These are phyloP conservation scores for Penicillium sp. DNA, from an alignment of 2,329 filamentous ascomycete species.

Conservation along the genomic window DNA sequence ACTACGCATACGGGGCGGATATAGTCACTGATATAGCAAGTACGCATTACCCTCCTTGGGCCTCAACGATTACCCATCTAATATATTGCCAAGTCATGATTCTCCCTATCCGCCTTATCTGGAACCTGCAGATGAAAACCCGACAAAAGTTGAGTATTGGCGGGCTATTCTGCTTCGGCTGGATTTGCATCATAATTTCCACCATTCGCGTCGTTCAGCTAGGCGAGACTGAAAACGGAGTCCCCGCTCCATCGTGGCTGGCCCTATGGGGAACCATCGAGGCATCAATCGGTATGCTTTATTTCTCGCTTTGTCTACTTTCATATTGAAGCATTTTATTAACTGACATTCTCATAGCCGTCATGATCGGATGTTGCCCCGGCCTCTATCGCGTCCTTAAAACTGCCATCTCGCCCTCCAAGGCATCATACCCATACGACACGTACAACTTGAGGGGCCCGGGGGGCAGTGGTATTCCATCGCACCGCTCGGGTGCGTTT, in stretches of 20 bases:
- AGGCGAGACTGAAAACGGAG: conserved; percentile 28
- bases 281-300: conserved; percentile 33
- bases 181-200: conserved; percentile 29
- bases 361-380: conserved; percentile 24
- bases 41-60: conserved; percentile 4
- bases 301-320: background rate
- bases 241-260: conserved; percentile 38
- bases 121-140: conserved; percentile 37
- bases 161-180: conserved; percentile 28
- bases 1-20: conserved; percentile 39
- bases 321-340: background rate
- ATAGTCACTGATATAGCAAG: conserved; percentile 39
- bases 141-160: conserved; percentile 37
- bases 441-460: conserved; percentile 9
- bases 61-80: background rate
- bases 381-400: conserved; percentile 20
- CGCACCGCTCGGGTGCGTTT: background rate
- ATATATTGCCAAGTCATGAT: conserved; percentile 34
- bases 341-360: conserved; percentile 10
- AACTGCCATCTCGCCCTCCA: conserved; percentile 9
- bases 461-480: conserved; percentile 7
- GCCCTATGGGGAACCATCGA: conserved; percentile 41
- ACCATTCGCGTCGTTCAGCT: conserved; percentile 35
- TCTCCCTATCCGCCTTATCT: conserved; percentile 38
- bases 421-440: conserved; percentile 12